Evolutionary conservation across 139 green algal species (phyloP).

Genomic region (Tetradesmus lagerheimii): DNA sequence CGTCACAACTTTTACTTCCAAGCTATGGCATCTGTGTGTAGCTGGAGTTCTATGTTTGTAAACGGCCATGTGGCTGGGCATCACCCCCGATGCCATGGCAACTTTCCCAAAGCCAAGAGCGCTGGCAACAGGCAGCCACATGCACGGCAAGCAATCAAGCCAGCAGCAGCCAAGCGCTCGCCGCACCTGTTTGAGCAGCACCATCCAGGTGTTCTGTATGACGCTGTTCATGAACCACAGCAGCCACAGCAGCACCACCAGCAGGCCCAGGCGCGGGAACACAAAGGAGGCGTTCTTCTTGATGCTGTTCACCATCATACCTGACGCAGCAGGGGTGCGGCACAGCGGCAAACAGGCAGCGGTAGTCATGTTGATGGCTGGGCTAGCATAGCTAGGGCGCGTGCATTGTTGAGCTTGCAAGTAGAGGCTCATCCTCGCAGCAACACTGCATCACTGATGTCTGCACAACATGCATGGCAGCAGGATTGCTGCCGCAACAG

Average conservation of each 20-base stretch:
- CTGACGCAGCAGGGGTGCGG: background rate
- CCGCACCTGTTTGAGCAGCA: conserved; percentile 66
- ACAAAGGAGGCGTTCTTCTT: conserved; percentile 79
- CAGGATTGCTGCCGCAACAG: background rate
- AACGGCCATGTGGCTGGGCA: no score
- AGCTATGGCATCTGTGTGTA: no score
- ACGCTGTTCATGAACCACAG: conserved; percentile 86
- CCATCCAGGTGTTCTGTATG: conserved; percentile 71
- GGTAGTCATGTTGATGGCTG: no score
- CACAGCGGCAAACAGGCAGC: background rate
- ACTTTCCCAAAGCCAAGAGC: no score
- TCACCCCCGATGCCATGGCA: no score
- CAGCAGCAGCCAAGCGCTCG: background rate
- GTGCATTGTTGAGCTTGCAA: no score
- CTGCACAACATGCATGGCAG: background rate
- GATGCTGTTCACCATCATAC: conserved; percentile 85
- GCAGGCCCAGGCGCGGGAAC: conserved; percentile 76
- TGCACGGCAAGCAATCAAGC: background rate
- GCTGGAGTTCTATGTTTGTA: no score
- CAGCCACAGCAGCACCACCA: conserved; percentile 81
- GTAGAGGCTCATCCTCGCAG: no score
- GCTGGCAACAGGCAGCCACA: no score
- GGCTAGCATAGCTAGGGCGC: no score
- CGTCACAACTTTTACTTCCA: background rate
- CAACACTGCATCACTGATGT: background rate